Evolutionary conservation across 176 grass and related monocot genomes (phyloP).

Genomic region (Puya raimondii): DNA sequence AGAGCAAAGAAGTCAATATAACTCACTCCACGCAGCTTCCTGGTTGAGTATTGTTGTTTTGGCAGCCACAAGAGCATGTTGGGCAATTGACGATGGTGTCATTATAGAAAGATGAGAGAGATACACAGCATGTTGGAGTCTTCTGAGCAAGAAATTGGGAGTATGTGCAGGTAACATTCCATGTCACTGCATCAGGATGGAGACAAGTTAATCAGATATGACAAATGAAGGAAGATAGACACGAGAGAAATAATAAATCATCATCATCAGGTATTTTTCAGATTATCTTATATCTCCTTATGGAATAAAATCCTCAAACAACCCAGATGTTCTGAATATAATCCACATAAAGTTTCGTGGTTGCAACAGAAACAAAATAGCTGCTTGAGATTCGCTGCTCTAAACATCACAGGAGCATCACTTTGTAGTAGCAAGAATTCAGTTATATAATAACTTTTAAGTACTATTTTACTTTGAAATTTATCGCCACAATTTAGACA

Average conservation of each 20-base stretch:
- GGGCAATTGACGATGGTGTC: constrained; percentile 97
- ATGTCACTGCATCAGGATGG: constrained; percentile 67
- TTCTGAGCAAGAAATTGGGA: constrained; percentile 98
- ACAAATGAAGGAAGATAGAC: constrained; percentile 4
- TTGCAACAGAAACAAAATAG: background rate
- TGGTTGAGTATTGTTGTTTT: constrained; percentile 47
- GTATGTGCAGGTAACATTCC: constrained; percentile 97
- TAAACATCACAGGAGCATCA: too few relatives aligned
- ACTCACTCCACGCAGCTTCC: constrained; percentile 96
- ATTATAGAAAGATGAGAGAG: constrained; percentile 97
- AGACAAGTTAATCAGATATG: constrained; percentile 11
- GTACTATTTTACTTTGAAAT: too few relatives aligned
- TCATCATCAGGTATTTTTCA: background rate
- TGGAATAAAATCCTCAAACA: too few relatives aligned
- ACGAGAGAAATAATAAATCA: background rate
- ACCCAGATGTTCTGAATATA: background rate
- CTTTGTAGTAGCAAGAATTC: too few relatives aligned
- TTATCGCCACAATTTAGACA: too few relatives aligned
- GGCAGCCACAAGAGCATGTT: constrained; percentile 88
- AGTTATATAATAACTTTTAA: too few relatives aligned
- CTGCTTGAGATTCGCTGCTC: too few relatives aligned
- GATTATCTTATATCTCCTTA: too few relatives aligned
- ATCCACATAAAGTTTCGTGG: background rate
- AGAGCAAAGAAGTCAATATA: constrained; percentile 5
- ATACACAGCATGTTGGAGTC: constrained; percentile 90